phyloP scores from a whole-genome alignment of 2,329 filamentous ascomycete species.

The Thielaviopsis punctulata region DNA sequence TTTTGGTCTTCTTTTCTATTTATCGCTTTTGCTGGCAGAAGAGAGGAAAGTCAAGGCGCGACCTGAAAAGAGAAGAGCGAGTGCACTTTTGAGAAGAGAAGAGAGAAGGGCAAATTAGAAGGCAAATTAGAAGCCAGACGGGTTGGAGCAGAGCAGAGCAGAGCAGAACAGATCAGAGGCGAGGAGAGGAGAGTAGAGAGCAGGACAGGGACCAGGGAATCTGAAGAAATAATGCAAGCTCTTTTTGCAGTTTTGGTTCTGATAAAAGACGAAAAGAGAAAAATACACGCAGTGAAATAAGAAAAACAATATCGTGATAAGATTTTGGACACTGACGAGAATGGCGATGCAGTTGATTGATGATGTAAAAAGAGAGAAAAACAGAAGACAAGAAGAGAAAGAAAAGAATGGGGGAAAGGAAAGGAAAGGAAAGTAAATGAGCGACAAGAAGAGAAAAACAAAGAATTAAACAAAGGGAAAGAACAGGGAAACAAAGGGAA shows the following conservation, averaged over 20 bases:
- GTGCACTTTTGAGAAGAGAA: not conserved
- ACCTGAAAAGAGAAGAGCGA: not conserved
- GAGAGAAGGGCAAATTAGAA: not conserved
- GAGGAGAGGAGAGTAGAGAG: not conserved
- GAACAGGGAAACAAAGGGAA: not conserved
- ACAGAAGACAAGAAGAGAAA: not conserved
- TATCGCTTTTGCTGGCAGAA: not conserved
- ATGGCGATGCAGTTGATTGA: not conserved
- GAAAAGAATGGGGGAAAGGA: not conserved
- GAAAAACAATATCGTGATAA: not conserved
- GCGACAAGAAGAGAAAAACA: not conserved
- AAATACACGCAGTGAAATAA: not conserved
- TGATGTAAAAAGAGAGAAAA: not conserved
- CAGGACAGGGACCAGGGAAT: constrained; percentile 1
- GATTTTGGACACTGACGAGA: not conserved
- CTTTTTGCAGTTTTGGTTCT: not conserved
- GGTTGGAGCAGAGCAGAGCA: too few relatives aligned
- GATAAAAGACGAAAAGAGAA: not conserved
- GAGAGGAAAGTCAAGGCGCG: not conserved
- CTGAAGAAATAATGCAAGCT: constrained; percentile 5
- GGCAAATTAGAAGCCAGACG: too few relatives aligned
- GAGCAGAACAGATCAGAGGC: too few relatives aligned
- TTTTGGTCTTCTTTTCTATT: not conserved
- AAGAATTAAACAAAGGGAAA: not conserved
- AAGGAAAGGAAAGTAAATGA: not conserved